Evolutionary conservation across 192 early-diverging fungal species (phyloP).

Genomic region (Piromyces finnis): DNA sequence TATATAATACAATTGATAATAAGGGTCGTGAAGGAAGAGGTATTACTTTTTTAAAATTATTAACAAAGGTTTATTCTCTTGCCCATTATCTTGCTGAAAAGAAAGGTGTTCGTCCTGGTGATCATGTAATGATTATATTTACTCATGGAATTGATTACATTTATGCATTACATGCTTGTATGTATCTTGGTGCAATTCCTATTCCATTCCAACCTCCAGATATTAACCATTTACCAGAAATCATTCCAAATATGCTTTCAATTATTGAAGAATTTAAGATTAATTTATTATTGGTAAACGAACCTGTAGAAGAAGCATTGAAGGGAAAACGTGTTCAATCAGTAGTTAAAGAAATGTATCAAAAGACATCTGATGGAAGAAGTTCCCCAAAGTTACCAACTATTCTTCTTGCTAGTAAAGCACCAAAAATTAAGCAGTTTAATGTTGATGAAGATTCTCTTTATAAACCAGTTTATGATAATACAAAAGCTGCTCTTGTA

Average conservation of each 20-base stretch:
- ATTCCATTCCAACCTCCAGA: conserved; percentile 60
- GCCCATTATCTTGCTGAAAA: conserved; percentile 42
- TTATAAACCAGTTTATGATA: neutral
- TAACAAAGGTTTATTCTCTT: conserved; percentile 36
- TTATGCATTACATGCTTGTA: conserved; percentile 54
- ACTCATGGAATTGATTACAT: conserved; percentile 54
- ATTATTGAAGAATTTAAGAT: conserved; percentile 41
- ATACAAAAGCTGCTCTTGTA: neutral
- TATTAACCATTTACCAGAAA: conserved; percentile 36
- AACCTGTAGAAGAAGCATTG: conserved; percentile 42
- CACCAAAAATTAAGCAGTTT: conserved; percentile 37
- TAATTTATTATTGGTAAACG: conserved; percentile 37
- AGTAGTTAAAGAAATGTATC: conserved; percentile 26
- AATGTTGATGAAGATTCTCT: conserved; percentile 30
- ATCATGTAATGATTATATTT: conserved; percentile 42
- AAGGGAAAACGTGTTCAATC: conserved; percentile 34
- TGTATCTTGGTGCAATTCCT: conserved; percentile 53
- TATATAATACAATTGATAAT: conserved; percentile 35
- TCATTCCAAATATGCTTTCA: conserved; percentile 41
- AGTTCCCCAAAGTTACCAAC: conserved; percentile 21
- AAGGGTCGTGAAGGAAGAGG: conserved; percentile 38
- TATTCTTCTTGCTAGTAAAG: conserved; percentile 40
- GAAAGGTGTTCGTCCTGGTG: conserved; percentile 29
- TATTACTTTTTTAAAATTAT: conserved; percentile 53
- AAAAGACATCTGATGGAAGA: conserved; percentile 12